These are phyloP conservation scores for Aschersonia sp. DNA, from an alignment of 2,329 filamentous ascomycete species.

Conservation along the genomic window DNA sequence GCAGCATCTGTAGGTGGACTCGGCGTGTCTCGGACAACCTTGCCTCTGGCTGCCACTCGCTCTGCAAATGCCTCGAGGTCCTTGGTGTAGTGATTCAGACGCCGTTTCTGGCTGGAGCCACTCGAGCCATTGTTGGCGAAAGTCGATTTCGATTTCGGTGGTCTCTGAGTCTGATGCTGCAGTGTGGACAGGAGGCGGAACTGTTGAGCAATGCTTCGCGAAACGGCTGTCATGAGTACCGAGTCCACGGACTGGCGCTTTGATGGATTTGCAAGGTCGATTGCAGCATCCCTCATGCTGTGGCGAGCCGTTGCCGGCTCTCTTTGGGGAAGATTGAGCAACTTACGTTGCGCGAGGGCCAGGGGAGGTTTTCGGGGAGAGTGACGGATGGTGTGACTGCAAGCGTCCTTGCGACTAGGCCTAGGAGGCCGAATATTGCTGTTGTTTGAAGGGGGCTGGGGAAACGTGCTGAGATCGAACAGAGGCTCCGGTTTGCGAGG, in stretches of 20 bases:
- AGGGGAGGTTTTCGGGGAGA: conserved; percentile 3
- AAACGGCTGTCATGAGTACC: conserved; percentile 27
- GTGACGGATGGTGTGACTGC: neutral
- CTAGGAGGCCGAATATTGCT: neutral
- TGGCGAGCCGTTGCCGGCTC: conserved; percentile 1
- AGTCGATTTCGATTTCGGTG: neutral
- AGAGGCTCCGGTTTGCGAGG: conserved; percentile 6
- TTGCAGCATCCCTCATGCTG: conserved; percentile 6
- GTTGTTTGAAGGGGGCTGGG: conserved; percentile 8
- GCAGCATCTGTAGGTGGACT: conserved; percentile 23
- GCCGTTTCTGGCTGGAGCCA: conserved; percentile 26
- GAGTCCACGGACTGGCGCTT: conserved; percentile 21
- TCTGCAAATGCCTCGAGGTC: conserved; percentile 17
- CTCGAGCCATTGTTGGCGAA: conserved; percentile 16
- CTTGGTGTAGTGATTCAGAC: conserved; percentile 20
- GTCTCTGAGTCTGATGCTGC: neutral
- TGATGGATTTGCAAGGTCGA: conserved; percentile 7
- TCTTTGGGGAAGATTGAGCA: conserved; percentile 1
- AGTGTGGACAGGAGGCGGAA: conserved; percentile 21
- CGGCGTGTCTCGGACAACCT: conserved; percentile 22
- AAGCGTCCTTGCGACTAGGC: neutral
- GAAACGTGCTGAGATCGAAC: conserved; percentile 10
- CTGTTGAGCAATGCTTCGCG: conserved; percentile 30
- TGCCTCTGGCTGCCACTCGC: conserved; percentile 20
- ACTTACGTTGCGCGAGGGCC: conserved; percentile 1